phyloP scores from a whole-genome alignment of 2,329 filamentous ascomycete genomes.

The Phaeosphaeriaceae sp. region DNA sequence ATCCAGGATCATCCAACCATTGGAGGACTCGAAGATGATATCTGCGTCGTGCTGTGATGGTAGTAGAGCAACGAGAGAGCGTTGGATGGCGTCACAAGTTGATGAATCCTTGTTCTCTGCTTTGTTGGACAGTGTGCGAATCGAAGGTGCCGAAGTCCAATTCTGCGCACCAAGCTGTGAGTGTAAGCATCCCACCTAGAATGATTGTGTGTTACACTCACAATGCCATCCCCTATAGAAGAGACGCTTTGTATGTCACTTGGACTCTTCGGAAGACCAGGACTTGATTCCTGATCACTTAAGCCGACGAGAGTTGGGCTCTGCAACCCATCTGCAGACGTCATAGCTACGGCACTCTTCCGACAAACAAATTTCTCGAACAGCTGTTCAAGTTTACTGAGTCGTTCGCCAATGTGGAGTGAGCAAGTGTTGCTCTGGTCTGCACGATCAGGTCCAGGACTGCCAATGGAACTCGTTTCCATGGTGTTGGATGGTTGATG shows the following conservation, averaged over 20 bases:
- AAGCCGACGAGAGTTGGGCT: constrained; percentile 29
- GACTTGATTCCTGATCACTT: constrained; percentile 29
- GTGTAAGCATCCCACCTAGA: constrained; percentile 15
- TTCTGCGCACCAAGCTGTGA: constrained; percentile 35
- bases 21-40: constrained; percentile 45
- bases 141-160: constrained; percentile 41
- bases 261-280: constrained; percentile 24
- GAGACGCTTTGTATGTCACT: constrained; percentile 35
- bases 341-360: constrained; percentile 23
- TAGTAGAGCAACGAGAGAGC: constrained; percentile 33
- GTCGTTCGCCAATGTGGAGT: constrained; percentile 41
- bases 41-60: constrained; percentile 46
- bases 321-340: constrained; percentile 14
- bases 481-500: constrained; percentile 18
- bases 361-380: constrained; percentile 47
- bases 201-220: constrained; percentile 20
- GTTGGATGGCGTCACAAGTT: constrained; percentile 27
- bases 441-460: constrained; percentile 17
- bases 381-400: constrained; percentile 44
- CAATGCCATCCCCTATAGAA: constrained; percentile 39
- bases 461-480: constrained; percentile 22
- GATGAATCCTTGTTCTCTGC: constrained; percentile 12
- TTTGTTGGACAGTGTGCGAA: constrained; percentile 31
- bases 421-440: constrained; percentile 31
- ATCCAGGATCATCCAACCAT: constrained; percentile 45